phyloP scores from a whole-genome alignment of 2,329 filamentous ascomycete species.

The Bipolaris bicolor region DNA sequence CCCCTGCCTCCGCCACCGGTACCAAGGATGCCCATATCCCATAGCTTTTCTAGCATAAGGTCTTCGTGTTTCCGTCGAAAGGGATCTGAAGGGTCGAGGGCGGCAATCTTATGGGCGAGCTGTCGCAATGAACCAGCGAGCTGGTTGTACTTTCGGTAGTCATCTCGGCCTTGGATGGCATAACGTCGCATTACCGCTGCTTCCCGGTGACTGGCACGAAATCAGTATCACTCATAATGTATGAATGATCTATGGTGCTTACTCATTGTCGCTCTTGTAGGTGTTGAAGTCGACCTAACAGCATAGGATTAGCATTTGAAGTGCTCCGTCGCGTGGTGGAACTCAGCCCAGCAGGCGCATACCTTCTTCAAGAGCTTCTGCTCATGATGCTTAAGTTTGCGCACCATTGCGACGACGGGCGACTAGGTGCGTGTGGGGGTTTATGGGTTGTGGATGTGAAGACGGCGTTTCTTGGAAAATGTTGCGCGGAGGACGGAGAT shows the following conservation, averaged over 20 bases:
- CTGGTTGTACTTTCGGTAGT: constrained; percentile 68
- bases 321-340: not conserved
- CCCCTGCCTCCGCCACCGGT: constrained; percentile 68
- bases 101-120: constrained; percentile 84
- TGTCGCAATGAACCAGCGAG: constrained; percentile 74
- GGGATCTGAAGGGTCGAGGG: constrained; percentile 78
- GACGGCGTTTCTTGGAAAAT: constrained; percentile 1
- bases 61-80: constrained; percentile 84
- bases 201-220: constrained; percentile 69
- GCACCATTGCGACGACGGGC: constrained; percentile 69
- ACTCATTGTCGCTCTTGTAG: constrained; percentile 82
- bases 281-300: constrained; percentile 82
- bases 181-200: constrained; percentile 81
- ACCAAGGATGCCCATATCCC: constrained; percentile 86
- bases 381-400: constrained; percentile 93
- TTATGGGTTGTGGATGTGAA: not conserved
- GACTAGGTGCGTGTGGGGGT: not conserved
- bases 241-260: not conserved
- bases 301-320: not conserved
- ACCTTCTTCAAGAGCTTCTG: constrained; percentile 83
- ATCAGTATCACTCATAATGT: not conserved
- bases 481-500: constrained; percentile 20
- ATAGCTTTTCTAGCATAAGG: constrained; percentile 86
- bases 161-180: constrained; percentile 81
- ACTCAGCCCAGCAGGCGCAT: constrained; percentile 1